These are phyloP conservation scores for Monilinia polystroma DNA, from an alignment of 2,329 filamentous ascomycete genomes.

Conservation along the genomic window DNA sequence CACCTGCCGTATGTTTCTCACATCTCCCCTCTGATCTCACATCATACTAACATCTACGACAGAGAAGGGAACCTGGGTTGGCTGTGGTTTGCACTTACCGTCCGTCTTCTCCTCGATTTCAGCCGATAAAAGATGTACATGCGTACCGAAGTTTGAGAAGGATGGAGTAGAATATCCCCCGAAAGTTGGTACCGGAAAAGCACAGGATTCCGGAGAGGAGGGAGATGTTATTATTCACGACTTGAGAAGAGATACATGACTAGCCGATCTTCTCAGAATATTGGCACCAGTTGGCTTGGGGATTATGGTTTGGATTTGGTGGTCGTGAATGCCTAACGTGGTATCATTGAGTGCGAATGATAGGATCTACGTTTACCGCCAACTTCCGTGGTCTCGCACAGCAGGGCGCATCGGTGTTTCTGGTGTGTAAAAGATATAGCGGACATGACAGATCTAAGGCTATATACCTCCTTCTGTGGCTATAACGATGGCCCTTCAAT, in stretches of 20 bases:
- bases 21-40: constrained; percentile 15
- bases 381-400: too few relatives aligned
- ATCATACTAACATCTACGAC: constrained; percentile 16
- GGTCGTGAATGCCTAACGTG: not conserved
- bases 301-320: constrained; percentile 6
- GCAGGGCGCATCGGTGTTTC: not conserved
- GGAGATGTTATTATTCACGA: constrained; percentile 20
- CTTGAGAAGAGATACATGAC: constrained; percentile 18
- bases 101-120: constrained; percentile 53
- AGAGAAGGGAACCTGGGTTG: constrained; percentile 55
- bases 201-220: constrained; percentile 17
- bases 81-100: constrained; percentile 52
- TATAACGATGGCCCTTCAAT: not conserved
- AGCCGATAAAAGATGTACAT: constrained; percentile 53
- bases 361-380: not conserved
- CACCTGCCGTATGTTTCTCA: constrained; percentile 48
- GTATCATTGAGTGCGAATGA: not conserved
- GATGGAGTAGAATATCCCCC: constrained; percentile 55
- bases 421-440: not conserved
- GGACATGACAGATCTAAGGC: not conserved
- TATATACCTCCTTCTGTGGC: not conserved
- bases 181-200: constrained; percentile 42
- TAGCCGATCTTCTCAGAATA: constrained; percentile 1
- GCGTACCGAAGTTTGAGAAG: constrained; percentile 50
- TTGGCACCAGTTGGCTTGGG: not conserved